Evolutionary conservation across 2,329 filamentous ascomycete genomes (phyloP), one percentile per base, ranked within the genome.

Genomic region (Sarocladium kiliense): DNA sequence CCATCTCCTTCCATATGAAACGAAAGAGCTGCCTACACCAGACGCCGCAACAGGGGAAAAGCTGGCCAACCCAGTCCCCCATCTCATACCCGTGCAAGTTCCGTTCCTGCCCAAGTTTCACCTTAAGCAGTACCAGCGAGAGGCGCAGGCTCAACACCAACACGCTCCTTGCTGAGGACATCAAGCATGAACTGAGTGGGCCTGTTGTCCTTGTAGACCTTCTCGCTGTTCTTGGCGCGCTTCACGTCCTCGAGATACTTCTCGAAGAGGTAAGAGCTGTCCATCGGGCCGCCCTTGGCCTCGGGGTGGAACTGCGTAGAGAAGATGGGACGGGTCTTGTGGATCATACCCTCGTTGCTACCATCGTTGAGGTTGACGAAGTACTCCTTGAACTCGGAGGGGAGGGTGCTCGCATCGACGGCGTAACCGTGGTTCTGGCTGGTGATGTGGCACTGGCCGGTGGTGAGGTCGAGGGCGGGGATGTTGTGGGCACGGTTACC

Each of bases 401-500:
- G 84, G 39, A 99, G 79, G 11, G 91, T 96, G 57, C 81, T 80
- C 5, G 89, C 83, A 67, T 97, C 93, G 57, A 99, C 89, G 42
- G 93, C 94, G 67, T 97, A 99, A 59, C 94, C 94, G 76, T 97
- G 94, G 78, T 97, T 97, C 80, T 99, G 94, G 71, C 87, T 92
- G 57, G 93, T 97, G 73, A 97, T 97, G 79, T 97, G 93, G 84
- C 94, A 97, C 73, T 93, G 91, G 56, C 94, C 93, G 36, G 93
- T 97, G 58, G 89, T 96, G 71, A 97, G 79, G 70, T 97, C 93
- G 57, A 97, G 79, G 58, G 92, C 91, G 9, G 94, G 94, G 65
- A 97, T 97, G 80, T 99, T 99, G 81, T 97, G 94, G 18, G 92
- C 94, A 64, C 94, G 89, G 82, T 99, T 99, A 68, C 94, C 94